phyloP scores from a whole-genome alignment of 306 rosid genomes.

The Clitoria ternatea region DNA sequence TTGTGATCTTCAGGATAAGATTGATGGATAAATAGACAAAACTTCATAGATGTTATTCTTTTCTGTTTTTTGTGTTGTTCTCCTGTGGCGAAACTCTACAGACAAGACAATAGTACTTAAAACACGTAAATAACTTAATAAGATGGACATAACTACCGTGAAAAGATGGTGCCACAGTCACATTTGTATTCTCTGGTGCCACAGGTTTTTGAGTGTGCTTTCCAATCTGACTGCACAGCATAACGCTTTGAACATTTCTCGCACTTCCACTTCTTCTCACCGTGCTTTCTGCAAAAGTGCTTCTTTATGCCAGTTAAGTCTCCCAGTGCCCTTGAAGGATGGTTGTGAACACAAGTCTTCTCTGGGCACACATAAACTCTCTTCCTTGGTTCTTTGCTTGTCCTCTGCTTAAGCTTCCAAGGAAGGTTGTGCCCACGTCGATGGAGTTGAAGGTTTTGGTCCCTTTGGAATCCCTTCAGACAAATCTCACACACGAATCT shows the following conservation, averaged over 20 bases:
- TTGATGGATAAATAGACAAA: too few relatives aligned
- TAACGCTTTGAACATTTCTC: slow-evolving; percentile 87
- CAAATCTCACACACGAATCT: slow-evolving; percentile 84
- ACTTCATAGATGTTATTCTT: too few relatives aligned
- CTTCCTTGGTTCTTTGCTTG: slow-evolving; percentile 61
- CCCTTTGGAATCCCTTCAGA: slow-evolving; percentile 85
- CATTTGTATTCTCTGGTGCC: slow-evolving; percentile 92
- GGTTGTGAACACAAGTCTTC: slow-evolving; percentile 69
- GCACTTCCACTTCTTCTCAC: slow-evolving; percentile 95
- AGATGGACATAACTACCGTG: slow-evolving; percentile 25
- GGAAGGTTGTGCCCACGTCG: slow-evolving; percentile 88
- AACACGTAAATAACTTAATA: too few relatives aligned
- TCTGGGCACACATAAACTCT: slow-evolving; percentile 89
- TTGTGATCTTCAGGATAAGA: background rate
- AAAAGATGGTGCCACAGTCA: slow-evolving; percentile 87
- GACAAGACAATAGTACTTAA: too few relatives aligned
- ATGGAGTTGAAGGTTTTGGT: slow-evolving; percentile 86
- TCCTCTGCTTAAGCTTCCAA: slow-evolving; percentile 87
- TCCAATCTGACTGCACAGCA: slow-evolving; percentile 94
- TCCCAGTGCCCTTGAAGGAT: slow-evolving; percentile 80
- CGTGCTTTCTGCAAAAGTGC: slow-evolving; percentile 90
- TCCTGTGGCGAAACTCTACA: too few relatives aligned
- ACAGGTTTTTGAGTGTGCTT: slow-evolving; percentile 86
- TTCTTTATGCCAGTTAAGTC: slow-evolving; percentile 88
- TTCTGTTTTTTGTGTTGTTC: too few relatives aligned